Conservation (phyloP, 192 early-diverging fungal species). For the Rhizophagus prolifer region DNA sequence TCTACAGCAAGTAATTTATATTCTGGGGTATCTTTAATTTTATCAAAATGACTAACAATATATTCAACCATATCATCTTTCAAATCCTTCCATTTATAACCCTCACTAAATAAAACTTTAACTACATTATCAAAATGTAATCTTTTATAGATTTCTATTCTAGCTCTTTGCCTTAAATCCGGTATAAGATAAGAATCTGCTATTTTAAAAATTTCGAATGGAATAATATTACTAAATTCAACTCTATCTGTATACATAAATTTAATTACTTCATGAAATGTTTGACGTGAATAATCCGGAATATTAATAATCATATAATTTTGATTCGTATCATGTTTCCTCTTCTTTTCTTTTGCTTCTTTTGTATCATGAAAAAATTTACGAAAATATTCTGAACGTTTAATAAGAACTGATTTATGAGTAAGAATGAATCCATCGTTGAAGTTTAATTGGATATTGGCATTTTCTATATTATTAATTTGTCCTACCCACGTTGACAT, state of each 20-base stretch:
- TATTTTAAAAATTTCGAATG: conserved; percentile 3
- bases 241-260: conserved; percentile 1
- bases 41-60: conserved; percentile 9
- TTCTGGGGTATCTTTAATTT: not conserved
- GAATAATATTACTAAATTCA: not conserved
- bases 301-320: not conserved
- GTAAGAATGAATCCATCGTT: not conserved
- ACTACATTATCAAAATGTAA: conserved; percentile 10
- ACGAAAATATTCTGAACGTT: conserved; percentile 30
- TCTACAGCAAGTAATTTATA: not conserved
- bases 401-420: conserved; percentile 1
- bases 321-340: not conserved
- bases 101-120: conserved; percentile 1
- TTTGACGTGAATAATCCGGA: not conserved
- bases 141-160: conserved; percentile 1
- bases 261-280: not conserved
- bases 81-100: conserved; percentile 13
- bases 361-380: conserved; percentile 23
- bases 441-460: conserved; percentile 17
- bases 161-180: not conserved
- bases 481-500: not conserved
- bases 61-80: conserved; percentile 15
- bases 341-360: not conserved
- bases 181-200: conserved; percentile 15
- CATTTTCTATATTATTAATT: conserved; percentile 1